phyloP scores from a whole-genome alignment of 2,329 filamentous ascomycete species.

The Waltergamsia citrina region DNA sequence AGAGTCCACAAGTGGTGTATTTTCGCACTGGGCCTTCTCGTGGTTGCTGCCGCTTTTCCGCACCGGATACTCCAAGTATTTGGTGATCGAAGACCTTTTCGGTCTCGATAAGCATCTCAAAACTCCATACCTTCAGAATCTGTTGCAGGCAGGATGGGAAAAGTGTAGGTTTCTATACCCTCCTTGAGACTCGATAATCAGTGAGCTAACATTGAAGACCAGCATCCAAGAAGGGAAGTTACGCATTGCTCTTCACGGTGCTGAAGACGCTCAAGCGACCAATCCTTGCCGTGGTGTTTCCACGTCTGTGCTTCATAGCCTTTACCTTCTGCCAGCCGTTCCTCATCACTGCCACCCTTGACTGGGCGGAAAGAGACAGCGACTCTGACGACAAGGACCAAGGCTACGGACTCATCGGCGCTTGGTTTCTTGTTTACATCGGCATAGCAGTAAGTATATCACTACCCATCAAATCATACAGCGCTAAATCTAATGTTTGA shows the following conservation, averaged over 20 bases:
- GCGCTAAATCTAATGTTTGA: background rate
- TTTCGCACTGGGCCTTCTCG: slow-evolving; percentile 20
- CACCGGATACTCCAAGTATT: no score
- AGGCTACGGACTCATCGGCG: slow-evolving; percentile 15
- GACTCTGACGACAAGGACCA: slow-evolving; percentile 4
- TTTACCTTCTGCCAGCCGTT: slow-evolving; percentile 17
- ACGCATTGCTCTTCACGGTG: slow-evolving; percentile 5
- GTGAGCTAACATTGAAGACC: no score
- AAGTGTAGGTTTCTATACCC: slow-evolving; percentile 5
- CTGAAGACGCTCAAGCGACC: slow-evolving; percentile 3
- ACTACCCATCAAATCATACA: background rate
- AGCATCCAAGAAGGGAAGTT: slow-evolving; percentile 1
- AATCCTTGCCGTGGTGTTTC: slow-evolving; percentile 7
- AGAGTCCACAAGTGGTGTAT: slow-evolving; percentile 1
- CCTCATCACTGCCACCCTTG: slow-evolving; percentile 12
- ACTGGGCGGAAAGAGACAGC: slow-evolving; percentile 10
- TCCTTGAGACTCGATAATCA: slow-evolving; percentile 1
- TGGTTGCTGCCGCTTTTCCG: slow-evolving; percentile 7
- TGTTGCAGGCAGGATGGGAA: slow-evolving; percentile 10
- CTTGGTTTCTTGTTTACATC: slow-evolving; percentile 14
- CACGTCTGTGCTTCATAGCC: slow-evolving; percentile 11
- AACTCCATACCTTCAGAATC: slow-evolving; percentile 8
- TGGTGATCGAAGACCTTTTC: slow-evolving; percentile 24
- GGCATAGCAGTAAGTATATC: slow-evolving; percentile 11
- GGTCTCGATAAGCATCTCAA: slow-evolving; percentile 11